phyloP scores from a whole-genome alignment of 192 early-diverging fungal genomes.

The Dispira parvispora region DNA sequence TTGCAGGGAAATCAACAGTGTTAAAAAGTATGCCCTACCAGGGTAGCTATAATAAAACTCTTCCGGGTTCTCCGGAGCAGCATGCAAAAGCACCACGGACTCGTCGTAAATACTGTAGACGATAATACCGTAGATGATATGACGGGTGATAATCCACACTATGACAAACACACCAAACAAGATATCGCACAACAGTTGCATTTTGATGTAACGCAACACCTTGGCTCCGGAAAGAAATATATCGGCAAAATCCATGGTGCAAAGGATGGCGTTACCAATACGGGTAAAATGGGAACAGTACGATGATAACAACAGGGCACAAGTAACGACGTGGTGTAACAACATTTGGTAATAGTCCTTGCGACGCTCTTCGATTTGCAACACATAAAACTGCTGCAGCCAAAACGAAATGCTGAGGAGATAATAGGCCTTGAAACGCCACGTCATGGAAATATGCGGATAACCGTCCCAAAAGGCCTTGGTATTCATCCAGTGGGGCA shows the following conservation, averaged over 20 bases:
- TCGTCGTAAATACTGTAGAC: conserved; percentile 40
- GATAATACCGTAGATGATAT: conserved; percentile 48
- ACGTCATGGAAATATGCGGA: conserved; percentile 25
- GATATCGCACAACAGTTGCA: conserved; percentile 40
- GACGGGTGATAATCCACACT: conserved; percentile 61
- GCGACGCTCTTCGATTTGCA: conserved; percentile 32
- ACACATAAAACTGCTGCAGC: conserved; percentile 27
- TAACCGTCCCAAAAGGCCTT: conserved; percentile 26
- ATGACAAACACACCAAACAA: conserved; percentile 58
- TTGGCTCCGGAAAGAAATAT: conserved; percentile 44
- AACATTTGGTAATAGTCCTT: conserved; percentile 31
- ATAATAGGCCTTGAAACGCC: conserved; percentile 30
- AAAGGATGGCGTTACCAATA: conserved; percentile 31
- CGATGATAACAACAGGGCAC: conserved; percentile 24
- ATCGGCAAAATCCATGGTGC: conserved; percentile 36
- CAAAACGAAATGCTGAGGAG: conserved; percentile 28
- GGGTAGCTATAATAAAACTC: conserved; percentile 34
- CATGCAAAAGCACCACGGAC: conserved; percentile 29
- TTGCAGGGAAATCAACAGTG: conserved; percentile 43
- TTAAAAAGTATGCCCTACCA: conserved; percentile 30
- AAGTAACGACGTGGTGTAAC: conserved; percentile 32
- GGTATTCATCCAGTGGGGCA: conserved; percentile 29
- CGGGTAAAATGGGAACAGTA: conserved; percentile 33
- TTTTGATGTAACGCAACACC: conserved; percentile 54
- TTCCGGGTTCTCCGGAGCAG: conserved; percentile 35